Evolutionary conservation across 805 yeast species (phyloP), one percentile per base, ranked within the genome.

Genomic region (Yarrowia osloensis): DNA sequence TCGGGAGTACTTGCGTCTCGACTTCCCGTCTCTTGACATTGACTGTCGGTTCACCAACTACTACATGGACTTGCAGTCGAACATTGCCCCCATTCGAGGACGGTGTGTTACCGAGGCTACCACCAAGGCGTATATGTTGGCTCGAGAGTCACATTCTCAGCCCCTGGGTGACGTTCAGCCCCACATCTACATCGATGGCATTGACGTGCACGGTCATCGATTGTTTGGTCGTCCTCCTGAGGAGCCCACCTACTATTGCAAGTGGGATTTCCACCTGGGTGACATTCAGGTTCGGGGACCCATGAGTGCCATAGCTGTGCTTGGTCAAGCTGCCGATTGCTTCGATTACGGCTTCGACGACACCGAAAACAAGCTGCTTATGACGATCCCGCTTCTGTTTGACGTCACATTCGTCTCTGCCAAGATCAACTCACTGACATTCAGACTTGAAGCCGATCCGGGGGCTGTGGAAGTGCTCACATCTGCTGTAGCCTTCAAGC

Each of bases 151-250:
- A 17, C 54, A 12, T 19, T n/a, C 24, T 4, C 57, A 9, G 13
- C 5, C 40, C 22, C 57, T 33, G 19, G 42, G 11, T 21, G 42
- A 9, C 68, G 29, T 29, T 69, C 19, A 70, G 69, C 47, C 86
- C 0, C 85, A 86, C 50, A 71, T 90, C 33, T 70, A 74, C 3
- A 81, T 90, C 59, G 89, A 88, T 72, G 86, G 88, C 0, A 74
- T 89, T 13, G 73, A 82, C 2, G 81, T 91, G 26, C 96, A 90
- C 75, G 96, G 97, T 0, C 97, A 94, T 75, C 81, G 98, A 73
- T 86, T 93, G 87, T 91, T 91, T 79, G 99, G 99, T 0, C 74
- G 91, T 2, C 97, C 97, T 0, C 98, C 98, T 0, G 79, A 81
- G 8, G 96, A 91, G 74, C 91, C 94, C 0, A 91, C 98, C 0